Evolutionary conservation across 305 asterid genomes (phyloP).

Genomic region (Fraxinus paxiana): DNA sequence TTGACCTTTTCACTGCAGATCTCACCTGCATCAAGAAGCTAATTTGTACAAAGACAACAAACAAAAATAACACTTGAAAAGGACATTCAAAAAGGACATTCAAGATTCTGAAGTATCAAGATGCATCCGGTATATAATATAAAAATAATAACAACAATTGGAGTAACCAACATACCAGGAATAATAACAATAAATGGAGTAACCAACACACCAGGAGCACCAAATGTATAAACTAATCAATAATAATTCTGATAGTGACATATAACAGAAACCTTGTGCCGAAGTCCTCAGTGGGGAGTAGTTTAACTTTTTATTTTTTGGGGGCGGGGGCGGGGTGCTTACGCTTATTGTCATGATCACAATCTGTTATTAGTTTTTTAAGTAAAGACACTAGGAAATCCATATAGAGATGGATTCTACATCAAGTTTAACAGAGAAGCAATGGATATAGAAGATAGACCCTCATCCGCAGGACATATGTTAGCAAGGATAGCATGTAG

Average conservation of each 20-base stretch:
- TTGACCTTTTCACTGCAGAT: conserved; percentile 56
- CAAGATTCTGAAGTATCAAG: conserved; percentile 5
- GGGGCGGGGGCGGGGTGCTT: neutral
- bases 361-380: neutral
- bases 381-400: neutral
- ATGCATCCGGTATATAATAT: neutral
- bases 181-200: conserved; percentile 5
- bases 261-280: neutral
- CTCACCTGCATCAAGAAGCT: conserved; percentile 50
- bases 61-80: conserved; percentile 1
- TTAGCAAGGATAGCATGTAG: neutral
- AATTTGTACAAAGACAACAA: conserved; percentile 1
- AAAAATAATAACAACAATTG: neutral
- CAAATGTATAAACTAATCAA: neutral
- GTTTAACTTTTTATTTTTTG: neutral
- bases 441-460: neutral
- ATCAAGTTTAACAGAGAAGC: neutral
- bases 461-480: neutral
- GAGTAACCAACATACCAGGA: conserved; percentile 2
- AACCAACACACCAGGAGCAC: neutral
- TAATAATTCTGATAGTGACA: neutral
- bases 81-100: neutral
- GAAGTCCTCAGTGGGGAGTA: neutral
- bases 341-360: neutral
- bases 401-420: neutral